Base-by-base conservation (phyloP, 352 stramenopile species). In the Lagenidium sp. region DNA sequence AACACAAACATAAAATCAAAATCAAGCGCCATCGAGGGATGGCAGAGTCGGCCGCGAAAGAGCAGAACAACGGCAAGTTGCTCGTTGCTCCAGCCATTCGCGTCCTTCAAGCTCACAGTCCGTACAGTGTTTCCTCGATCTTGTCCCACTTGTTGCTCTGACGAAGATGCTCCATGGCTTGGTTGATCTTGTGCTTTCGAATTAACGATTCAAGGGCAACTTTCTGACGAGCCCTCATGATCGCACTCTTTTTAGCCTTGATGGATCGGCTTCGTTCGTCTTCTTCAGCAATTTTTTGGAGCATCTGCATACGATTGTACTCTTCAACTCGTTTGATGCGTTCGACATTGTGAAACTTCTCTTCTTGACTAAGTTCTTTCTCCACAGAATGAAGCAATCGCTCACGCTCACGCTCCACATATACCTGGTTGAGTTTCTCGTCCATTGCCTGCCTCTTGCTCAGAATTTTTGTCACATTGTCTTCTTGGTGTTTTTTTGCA, bases 41-140 rank as follows among this genome's bases (percentile, higher is more conserved):
- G n/a, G n/a, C n/a, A n/a, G n/a, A n/a, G n/a, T n/a, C n/a, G n/a
- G n/a, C n/a, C n/a, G n/a, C n/a, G n/a, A n/a, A n/a, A n/a, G n/a
- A n/a, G n/a, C n/a, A n/a, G n/a, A n/a, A n/a, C n/a, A n/a, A n/a
- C n/a, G n/a, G n/a, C n/a, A n/a, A n/a, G n/a, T n/a, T n/a, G n/a
- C n/a, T n/a, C n/a, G n/a, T n/a, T n/a, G n/a, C n/a, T n/a, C n/a
- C n/a, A n/a, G n/a, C n/a, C n/a, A n/a, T n/a, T n/a, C n/a, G n/a
- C n/a, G n/a, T n/a, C 10, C 12, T 23, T 22, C 12, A 53, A 43
- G 11, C 29, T 61, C 58, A 75, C 20, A 71, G 31, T 15, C 34
- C 71, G 69, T 83, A 82, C 66, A 89, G 60, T 43, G 64, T 78
- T 21, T 85, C 74, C 43, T 87, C 71, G 51, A 88, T 68, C 44